A percentile compares a stretch with the other conserved stretches of the same genome.
Conservation (phyloP, 164 flowering plant species). For the Santalum album region DNA sequence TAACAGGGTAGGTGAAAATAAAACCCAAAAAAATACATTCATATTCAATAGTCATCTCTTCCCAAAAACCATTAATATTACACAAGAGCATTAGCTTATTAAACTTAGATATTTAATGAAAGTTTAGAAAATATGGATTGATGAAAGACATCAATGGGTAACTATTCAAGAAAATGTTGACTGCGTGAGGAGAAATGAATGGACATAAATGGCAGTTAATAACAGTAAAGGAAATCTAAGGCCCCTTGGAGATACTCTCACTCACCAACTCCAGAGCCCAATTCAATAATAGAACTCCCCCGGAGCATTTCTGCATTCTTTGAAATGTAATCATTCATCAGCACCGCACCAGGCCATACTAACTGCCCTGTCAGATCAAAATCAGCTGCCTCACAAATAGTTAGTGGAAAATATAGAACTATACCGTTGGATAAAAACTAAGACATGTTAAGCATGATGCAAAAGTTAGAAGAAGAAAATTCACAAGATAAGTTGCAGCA, state of each 20-base stretch:
- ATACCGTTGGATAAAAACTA: neutral
- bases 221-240: too few relatives aligned
- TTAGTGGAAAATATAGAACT: slow-evolving; percentile 12
- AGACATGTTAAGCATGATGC: neutral
- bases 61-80: too few relatives aligned
- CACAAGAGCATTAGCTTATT: too few relatives aligned
- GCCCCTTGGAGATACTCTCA: neutral
- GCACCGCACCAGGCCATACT: slow-evolving; percentile 93
- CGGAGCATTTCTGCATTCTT: slow-evolving; percentile 45
- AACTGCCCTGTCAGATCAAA: slow-evolving; percentile 95
- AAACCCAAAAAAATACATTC: too few relatives aligned
- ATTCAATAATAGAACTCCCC: slow-evolving; percentile 58
- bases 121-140: too few relatives aligned
- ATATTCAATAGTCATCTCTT: too few relatives aligned
- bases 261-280: slow-evolving; percentile 85
- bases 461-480: neutral
- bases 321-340: slow-evolving; percentile 66
- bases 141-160: too few relatives aligned
- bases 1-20: too few relatives aligned
- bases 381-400: slow-evolving; percentile 58
- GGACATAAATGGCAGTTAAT: too few relatives aligned
- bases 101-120: too few relatives aligned
- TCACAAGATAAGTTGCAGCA: neutral
- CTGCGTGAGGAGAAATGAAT: too few relatives aligned
- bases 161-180: too few relatives aligned